Evolutionary conservation across 2,329 filamentous ascomycete genomes (phyloP).

Genomic region (Trichoderma asperellum): DNA sequence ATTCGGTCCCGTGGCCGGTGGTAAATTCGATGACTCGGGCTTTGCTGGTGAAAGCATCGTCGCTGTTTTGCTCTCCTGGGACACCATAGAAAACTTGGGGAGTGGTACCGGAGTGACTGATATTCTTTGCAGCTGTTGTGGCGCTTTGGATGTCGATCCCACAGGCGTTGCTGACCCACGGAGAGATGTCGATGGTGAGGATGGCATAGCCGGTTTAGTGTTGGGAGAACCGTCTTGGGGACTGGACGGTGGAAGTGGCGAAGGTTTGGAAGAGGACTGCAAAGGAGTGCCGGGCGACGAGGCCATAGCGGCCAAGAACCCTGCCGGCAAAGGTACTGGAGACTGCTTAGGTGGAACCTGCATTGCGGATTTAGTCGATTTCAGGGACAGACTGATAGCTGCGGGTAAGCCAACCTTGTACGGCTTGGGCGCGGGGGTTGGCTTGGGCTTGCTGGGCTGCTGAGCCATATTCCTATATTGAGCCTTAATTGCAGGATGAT

Average conservation of each 20-base stretch:
- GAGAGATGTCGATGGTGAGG: conserved; percentile 1
- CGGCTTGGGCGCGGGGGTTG: conserved; percentile 35
- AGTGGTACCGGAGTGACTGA: conserved; percentile 42
- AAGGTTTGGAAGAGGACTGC: conserved; percentile 29
- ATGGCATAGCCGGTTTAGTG: conserved; percentile 26
- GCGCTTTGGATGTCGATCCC: neutral
- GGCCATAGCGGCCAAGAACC: conserved; percentile 48
- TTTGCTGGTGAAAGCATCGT: neutral
- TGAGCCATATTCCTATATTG: conserved; percentile 22
- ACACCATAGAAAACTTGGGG: conserved; percentile 34
- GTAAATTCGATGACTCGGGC: conserved; percentile 8
- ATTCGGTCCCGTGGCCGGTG: neutral
- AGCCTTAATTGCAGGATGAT: conserved; percentile 27
- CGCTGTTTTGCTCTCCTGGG: neutral
- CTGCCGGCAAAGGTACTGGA: conserved; percentile 50
- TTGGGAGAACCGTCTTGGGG: conserved; percentile 14
- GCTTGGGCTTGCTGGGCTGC: conserved; percentile 35
- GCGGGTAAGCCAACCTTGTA: conserved; percentile 42
- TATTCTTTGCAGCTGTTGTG: conserved; percentile 27
- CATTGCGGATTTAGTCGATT: conserved; percentile 39
- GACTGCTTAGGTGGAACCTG: conserved; percentile 48
- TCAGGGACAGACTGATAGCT: conserved; percentile 33
- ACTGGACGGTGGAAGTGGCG: conserved; percentile 27
- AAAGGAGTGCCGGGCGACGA: conserved; percentile 36
- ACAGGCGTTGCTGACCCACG: neutral